These are phyloP conservation scores for Rhododendron molle DNA, from an alignment of 148 eudicot genomes.

Conservation along the genomic window DNA sequence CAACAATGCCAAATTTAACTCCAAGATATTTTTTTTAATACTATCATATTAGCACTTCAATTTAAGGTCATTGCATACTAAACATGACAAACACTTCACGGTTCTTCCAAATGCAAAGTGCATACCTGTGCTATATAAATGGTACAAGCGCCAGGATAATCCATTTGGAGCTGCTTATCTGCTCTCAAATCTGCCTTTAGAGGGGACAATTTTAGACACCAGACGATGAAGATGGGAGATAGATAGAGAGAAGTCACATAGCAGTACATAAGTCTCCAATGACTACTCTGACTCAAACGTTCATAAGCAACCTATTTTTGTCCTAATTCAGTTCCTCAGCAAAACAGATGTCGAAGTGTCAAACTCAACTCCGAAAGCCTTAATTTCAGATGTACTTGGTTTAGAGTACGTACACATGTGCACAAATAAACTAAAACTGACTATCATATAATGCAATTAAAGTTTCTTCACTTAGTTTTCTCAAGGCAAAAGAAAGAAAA, in stretches of 20 bases:
- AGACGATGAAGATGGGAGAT: background rate
- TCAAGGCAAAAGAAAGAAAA: background rate
- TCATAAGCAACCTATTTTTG: background rate
- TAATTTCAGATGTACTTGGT: background rate
- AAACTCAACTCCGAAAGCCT: background rate
- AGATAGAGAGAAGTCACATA: background rate
- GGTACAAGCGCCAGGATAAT: constrained; percentile 42
- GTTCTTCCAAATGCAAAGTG: background rate
- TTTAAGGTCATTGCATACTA: background rate
- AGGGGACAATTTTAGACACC: background rate
- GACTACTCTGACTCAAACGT: background rate
- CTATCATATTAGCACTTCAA: background rate
- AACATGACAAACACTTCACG: background rate
- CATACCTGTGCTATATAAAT: constrained; percentile 36
- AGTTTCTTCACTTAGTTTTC: too few species aligned
- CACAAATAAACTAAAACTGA: background rate
- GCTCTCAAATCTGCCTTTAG: constrained; percentile 34
- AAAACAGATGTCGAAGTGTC: background rate
- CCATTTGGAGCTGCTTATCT: constrained; percentile 39
- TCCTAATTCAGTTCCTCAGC: background rate
- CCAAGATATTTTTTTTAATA: background rate
- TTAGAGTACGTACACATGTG: background rate
- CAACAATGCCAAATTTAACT: background rate
- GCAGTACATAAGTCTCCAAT: constrained; percentile 1
- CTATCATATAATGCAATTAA: background rate